Base-by-base conservation (phyloP, 2,329 filamentous ascomycete genomes). In the Penicillium vulpinum region DNA sequence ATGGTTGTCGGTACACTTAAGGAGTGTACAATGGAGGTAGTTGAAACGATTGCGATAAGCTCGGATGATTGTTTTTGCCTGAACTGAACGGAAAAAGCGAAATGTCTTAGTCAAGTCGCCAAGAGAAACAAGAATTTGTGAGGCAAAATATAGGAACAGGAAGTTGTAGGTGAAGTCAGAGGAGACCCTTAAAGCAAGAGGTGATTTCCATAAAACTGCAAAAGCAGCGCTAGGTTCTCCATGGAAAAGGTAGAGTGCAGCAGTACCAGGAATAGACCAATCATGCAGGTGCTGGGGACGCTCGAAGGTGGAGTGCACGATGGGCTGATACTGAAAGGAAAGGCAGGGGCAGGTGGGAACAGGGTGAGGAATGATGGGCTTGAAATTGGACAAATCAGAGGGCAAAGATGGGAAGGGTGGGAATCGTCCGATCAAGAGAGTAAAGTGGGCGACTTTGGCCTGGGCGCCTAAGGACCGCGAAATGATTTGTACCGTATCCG, bases 321-420 rank as follows among this genome's bases (percentile, higher is more conserved):
- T 70, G 68, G 67, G 62, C 66, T 70, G 68, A 69, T 58, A 61
- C 57, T 64, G 57, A 52, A 58, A 62, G 50, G 52, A 60, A 56
- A 57, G 46, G 60, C 57, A 57, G 59, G 61, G 52, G 59, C 38
- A 41, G 51, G 55, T 49, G 47, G 51, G 56, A 57, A 56, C 52
- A 64, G 55, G 48, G 48, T 50, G 60, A 62, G 46, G 53, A 61
- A 57, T 61, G 61, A 56, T 60, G 55, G 52, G 51, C 49, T 62
- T 43, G 33, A 47, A 49, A 60, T 61, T 54, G 41, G 56, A 55
- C 62, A 49, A 65, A 65, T 66, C 58, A 65, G 40, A 58, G 36
- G 22, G 29, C 41, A 35, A 45, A 43, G 38, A 38, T 52, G 48
- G 47, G 46, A 45, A 59, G 44, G 51, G 63, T 62, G 63, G 62